These are phyloP conservation scores for Colletotrichum sp. DNA, from an alignment of 2,329 filamentous ascomycete species.

Conservation along the genomic window DNA sequence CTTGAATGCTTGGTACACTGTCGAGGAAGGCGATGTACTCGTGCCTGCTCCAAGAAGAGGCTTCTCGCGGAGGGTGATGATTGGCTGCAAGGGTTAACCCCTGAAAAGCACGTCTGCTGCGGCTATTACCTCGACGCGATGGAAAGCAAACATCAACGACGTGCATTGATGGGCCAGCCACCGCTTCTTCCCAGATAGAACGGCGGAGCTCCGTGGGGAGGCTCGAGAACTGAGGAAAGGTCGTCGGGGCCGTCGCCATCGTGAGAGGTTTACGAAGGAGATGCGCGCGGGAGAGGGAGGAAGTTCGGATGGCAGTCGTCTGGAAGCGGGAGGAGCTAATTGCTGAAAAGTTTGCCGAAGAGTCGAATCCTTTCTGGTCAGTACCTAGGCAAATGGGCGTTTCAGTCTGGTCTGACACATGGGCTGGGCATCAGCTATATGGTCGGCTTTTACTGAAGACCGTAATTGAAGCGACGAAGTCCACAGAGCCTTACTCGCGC, in stretches of 20 bases:
- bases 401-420: not conserved
- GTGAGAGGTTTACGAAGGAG: slow-evolving; percentile 32
- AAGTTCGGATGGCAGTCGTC: not conserved
- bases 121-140: slow-evolving; percentile 14
- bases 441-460: not conserved
- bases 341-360: not conserved
- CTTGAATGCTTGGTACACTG: not conserved
- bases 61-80: not conserved
- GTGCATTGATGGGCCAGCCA: slow-evolving; percentile 26
- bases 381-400: not conserved
- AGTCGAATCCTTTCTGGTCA: not conserved
- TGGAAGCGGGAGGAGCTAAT: not conserved
- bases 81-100: no score
- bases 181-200: not conserved
- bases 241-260: not conserved
- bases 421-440: not conserved
- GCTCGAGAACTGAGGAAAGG: not conserved
- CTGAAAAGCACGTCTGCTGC: not conserved
- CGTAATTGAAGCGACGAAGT: not conserved
- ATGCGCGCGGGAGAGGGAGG: not conserved
- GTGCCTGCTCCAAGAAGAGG: not conserved
- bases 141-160: slow-evolving; percentile 32
- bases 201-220: slow-evolving; percentile 4
- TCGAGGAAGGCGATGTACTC: slow-evolving; percentile 2
- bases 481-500: not conserved